Percentiles rank a stretch among this genome's conserved stretches.
These are phyloP conservation scores for Teratosphaeria epicoccoides DNA, from an alignment of 2,329 filamentous ascomycete genomes.

Conservation along the genomic window DNA sequence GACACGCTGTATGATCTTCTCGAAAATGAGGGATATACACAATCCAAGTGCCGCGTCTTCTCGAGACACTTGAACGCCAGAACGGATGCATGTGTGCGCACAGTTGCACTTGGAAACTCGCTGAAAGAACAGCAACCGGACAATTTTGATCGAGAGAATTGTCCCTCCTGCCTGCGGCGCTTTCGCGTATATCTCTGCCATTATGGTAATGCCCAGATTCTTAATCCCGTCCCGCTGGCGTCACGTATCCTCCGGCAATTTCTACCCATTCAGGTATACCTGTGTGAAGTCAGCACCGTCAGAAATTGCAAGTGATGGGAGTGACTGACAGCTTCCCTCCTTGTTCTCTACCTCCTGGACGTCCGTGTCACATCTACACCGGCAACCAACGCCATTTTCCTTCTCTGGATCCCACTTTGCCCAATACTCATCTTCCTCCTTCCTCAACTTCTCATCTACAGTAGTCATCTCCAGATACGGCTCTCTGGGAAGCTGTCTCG, in stretches of 20 bases:
- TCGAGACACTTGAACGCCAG: background rate
- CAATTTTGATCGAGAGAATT: background rate
- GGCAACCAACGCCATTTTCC: conserved; percentile 93
- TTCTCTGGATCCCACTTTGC: conserved; percentile 74
- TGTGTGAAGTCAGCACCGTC: background rate
- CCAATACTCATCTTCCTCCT: conserved; percentile 95
- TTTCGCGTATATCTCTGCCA: background rate
- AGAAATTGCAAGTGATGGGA: background rate
- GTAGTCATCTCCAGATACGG: conserved; percentile 51
- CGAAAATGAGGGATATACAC: background rate
- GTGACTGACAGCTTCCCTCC: conserved; percentile 64
- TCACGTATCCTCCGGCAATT: conserved; percentile 78
- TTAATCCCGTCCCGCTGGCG: conserved; percentile 14
- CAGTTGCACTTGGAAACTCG: background rate
- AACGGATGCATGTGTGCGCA: background rate
- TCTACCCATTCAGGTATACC: conserved; percentile 86
- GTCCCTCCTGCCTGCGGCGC: background rate
- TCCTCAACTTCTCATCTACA: conserved; percentile 51
- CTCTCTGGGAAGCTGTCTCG: conserved; percentile 67
- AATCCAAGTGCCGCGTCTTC: background rate
- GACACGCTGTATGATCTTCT: background rate
- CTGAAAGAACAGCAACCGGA: background rate
- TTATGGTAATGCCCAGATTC: background rate
- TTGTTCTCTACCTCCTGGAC: conserved; percentile 97
- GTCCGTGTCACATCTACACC: conserved; percentile 93